Evolutionary conservation across 768 basidiomycete species (phyloP), one percentile per base, ranked within the genome.

Genomic region (Mrakia blollopis): DNA sequence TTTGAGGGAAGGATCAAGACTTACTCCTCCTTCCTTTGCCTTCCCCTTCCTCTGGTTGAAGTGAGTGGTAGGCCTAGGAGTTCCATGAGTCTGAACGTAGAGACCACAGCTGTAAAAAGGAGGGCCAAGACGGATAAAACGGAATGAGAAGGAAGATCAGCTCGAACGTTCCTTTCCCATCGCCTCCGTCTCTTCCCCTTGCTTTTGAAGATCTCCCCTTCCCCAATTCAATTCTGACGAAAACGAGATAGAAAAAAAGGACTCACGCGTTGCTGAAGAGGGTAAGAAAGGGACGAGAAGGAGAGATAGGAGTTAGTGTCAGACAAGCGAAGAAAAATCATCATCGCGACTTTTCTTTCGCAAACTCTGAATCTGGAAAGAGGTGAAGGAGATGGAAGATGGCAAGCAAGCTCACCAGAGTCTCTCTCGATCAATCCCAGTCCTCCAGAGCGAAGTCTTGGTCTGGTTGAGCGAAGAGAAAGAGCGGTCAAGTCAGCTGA

Each of bases 41-140:
- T 74, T 74, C 61, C 65, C 65, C n/a, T 74, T 74, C n/a, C 73
- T 62, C 41, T 62, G 73, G 30, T 63, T 71, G 54, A 77, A 77
- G 41, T 77, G 76, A 6, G 72, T 65, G 25, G 70, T 77, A 13
- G 76, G 76, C n/a, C 76, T 62, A 67, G 76, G 71, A 9, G 61
- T 72, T 47, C 76, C 76, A 41, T 77, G 76, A 8, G 76, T 77
- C 39, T 77, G 76, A 21, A 77, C 76, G 57, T 77, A 72, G 11
- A 72, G 62, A 32, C 72, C 63, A 50, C 70, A 72, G 35, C 70
- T 72, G 50, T 23, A n/a, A n/a, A n/a, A n/a, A n/a, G n/a, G 52
- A 73, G 16, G 39, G 9, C 0, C 23, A 41, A 37, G 25, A 60
- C 23, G 32, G 44, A 14, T 47, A 57, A 67, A 28, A 8, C 9